Percentiles rank a stretch among this genome's conserved stretches.
Conservation (phyloP, 805 yeast species). For the Saccharomycopsis sp. region DNA sequence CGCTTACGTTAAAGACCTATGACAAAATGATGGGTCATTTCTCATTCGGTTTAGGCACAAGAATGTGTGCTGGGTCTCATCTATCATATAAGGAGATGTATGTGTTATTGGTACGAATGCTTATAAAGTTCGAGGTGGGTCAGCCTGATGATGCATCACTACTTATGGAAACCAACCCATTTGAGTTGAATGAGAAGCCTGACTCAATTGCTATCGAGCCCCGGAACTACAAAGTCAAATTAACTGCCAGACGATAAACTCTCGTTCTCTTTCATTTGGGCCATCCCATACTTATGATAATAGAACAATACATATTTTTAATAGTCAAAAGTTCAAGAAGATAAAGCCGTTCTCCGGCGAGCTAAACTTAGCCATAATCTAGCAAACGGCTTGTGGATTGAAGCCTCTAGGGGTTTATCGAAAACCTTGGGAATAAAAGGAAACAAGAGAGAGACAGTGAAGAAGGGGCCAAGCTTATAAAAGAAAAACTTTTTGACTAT, state of each 20-base stretch:
- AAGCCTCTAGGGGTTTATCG: conserved; percentile 7
- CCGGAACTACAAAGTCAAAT: background rate
- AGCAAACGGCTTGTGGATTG: background rate
- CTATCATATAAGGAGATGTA: conserved; percentile 64
- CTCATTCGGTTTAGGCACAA: conserved; percentile 63
- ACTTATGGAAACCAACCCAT: conserved; percentile 44
- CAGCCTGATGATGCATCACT: conserved; percentile 31
- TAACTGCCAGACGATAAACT: background rate
- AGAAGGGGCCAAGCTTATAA: conserved; percentile 7
- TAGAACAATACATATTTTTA: background rate
- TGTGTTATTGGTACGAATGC: conserved; percentile 44
- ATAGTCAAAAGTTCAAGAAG: background rate
- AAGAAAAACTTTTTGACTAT: background rate
- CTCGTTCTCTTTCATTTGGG: background rate
- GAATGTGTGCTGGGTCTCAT: conserved; percentile 66
- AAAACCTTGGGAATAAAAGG: conserved; percentile 10
- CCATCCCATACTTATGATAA: background rate
- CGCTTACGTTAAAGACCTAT: conserved; percentile 21
- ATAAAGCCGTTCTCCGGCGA: background rate
- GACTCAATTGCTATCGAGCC: conserved; percentile 62
- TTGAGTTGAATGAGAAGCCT: conserved; percentile 44
- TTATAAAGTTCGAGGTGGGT: conserved; percentile 44
- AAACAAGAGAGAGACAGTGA: conserved; percentile 11
- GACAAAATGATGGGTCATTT: conserved; percentile 29
- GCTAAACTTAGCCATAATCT: background rate